These are phyloP conservation scores for Podila minutissima DNA, from an alignment of 192 early-diverging fungal genomes.

Conservation along the genomic window DNA sequence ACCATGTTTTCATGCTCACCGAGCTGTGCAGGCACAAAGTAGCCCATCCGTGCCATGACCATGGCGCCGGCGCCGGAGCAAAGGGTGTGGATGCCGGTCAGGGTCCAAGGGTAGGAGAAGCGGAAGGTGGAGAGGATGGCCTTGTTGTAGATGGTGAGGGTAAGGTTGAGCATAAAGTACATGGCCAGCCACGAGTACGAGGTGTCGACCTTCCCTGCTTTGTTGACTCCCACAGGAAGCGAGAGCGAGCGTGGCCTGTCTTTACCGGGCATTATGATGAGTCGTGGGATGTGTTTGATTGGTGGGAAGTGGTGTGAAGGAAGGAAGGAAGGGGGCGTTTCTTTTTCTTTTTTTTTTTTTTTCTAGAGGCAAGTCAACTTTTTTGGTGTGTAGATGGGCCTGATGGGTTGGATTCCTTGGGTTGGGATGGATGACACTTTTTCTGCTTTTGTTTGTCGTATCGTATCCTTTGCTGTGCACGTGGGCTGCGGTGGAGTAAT, in stretches of 20 bases:
- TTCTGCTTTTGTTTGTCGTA: no score
- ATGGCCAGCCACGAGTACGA: slow-evolving; percentile 66
- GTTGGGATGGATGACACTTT: no score
- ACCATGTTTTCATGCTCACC: slow-evolving; percentile 67
- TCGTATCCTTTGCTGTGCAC: no score
- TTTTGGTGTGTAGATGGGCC: no score
- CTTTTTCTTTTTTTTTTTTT: neutral
- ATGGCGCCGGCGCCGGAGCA: slow-evolving; percentile 76
- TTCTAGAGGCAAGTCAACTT: neutral
- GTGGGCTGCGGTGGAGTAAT: neutral
- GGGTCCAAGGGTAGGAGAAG: slow-evolving; percentile 88
- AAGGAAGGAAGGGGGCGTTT: neutral
- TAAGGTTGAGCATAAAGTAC: slow-evolving; percentile 81
- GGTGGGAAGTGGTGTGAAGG: neutral
- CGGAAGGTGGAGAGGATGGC: slow-evolving; percentile 75
- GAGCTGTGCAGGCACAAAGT: slow-evolving; percentile 64
- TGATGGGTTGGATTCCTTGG: no score
- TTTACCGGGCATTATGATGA: slow-evolving; percentile 25
- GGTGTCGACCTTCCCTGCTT: slow-evolving; percentile 39
- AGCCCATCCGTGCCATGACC: slow-evolving; percentile 55
- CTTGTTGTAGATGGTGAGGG: slow-evolving; percentile 89
- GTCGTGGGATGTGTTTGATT: no score
- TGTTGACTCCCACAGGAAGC: slow-evolving; percentile 11
- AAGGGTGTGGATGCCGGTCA: slow-evolving; percentile 86
- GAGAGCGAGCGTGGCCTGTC: slow-evolving; percentile 38